Base-by-base conservation (phyloP, 1,284 basidiomycete genomes). In the Takashimella koratensis region DNA sequence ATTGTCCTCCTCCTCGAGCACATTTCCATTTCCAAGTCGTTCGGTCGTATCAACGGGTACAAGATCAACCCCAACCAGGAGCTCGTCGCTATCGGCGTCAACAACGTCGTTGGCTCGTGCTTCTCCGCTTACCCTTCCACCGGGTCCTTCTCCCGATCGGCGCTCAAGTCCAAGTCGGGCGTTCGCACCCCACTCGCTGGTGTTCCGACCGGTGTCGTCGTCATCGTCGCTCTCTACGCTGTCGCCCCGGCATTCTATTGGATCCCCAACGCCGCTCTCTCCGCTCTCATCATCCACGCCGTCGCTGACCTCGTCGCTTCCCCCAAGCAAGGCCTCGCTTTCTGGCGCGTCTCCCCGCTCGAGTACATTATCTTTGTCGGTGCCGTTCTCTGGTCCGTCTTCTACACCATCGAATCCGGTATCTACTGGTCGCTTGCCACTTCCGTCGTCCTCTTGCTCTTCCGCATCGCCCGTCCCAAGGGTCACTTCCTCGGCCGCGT, bases 51-150 rank as follows among this genome's bases (percentile, higher is more conserved):
- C 59, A 98, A 98, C 75, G 87, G 87, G 36, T 98, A 98, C 82
- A 97, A 92, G 76, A 98, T 98, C 75, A 86, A 97, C 70, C 93
- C 95, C 16, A 94, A 93, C 77, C 95, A 98, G 75, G 95, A 98
- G 75, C 82, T 98, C 49, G 88, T 98, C 65, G 95, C 96, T 41
- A 98, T 98, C 61, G 95, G 96, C 42, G 92, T 98, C n/a, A 77
- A 75, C 70, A 77, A 77, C 65, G 73, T 71, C 0, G 69, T 93
- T 58, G 90, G 91, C 13, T 86, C 87, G 6, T 79, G 86, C 61
- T 96, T 97, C 74, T 83, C 84, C 54, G 95, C 91, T 2, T 98
- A 97, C 75, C 93, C 95, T 6, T 91, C 94, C 0, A 98, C 96
- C 6, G 96, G 95, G 13, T 98, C 94, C 0, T 98, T 98, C 82